Percentiles rank a stretch among this genome's conserved stretches.
Conservation (phyloP, 108 stramenopile species). For the Aureococcus anophagefferens region DNA sequence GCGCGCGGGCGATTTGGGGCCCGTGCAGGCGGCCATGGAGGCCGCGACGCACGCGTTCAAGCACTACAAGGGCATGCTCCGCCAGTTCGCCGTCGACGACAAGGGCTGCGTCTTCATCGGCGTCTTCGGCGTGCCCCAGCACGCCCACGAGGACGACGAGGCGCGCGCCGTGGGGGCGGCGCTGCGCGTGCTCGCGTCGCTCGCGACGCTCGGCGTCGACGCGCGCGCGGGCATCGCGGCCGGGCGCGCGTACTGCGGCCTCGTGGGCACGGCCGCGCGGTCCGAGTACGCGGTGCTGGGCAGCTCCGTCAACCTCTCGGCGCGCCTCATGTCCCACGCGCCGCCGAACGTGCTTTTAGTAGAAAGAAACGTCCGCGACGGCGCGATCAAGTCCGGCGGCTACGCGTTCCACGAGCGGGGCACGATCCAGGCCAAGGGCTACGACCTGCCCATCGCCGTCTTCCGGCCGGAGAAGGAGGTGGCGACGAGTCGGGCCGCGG, state of each 20-base stretch:
- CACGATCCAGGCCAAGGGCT: not conserved
- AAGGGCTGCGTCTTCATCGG: conserved; percentile 56
- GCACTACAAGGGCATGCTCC: conserved; percentile 3
- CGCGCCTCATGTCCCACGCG: not conserved
- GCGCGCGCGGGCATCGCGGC: not conserved
- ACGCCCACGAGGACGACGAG: conserved; percentile 35
- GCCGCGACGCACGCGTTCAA: not conserved
- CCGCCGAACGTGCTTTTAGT: not conserved
- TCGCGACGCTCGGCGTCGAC: not conserved
- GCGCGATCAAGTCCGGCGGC: not conserved
- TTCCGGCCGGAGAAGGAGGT: not conserved
- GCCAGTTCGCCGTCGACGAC: conserved; percentile 19
- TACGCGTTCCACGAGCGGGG: not conserved
- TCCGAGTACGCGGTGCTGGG: conserved; percentile 1
- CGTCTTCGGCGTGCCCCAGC: conserved; percentile 59
- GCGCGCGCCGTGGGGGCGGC: not conserved
- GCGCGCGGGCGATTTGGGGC: not conserved
- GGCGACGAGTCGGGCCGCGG: no score
- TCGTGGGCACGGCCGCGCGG: not conserved
- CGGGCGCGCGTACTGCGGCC: not conserved
- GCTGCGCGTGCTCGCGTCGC: not conserved
- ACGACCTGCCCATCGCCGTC: not conserved
- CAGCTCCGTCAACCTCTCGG: not conserved
- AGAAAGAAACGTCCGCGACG: not conserved
- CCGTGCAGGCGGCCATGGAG: not conserved